Evolutionary conservation across 1,284 basidiomycete species (phyloP).

Genomic region (Rhodotorula sp.): DNA sequence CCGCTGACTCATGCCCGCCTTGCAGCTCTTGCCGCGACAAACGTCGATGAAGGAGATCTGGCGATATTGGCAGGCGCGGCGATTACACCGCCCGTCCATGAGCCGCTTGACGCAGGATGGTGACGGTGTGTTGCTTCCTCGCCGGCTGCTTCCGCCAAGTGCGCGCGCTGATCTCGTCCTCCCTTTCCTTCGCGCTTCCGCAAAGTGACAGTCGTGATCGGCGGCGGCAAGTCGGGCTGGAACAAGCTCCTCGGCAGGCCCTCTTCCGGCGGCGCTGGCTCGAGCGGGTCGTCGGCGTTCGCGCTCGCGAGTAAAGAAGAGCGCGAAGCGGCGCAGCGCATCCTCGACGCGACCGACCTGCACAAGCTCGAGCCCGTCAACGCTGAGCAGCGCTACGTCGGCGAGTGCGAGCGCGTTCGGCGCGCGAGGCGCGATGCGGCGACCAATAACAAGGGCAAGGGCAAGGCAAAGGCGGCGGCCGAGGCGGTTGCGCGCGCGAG

Average conservation of each 20-base stretch:
- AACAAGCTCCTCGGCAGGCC: constrained; percentile 25
- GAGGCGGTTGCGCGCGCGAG: not conserved
- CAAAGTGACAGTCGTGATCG: constrained; percentile 60
- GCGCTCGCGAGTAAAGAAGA: not conserved
- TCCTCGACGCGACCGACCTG: constrained; percentile 2
- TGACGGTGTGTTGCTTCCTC: constrained; percentile 26
- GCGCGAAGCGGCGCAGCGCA: not conserved
- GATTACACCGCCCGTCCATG: constrained; percentile 35
- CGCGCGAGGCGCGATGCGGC: not conserved
- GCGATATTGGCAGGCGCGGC: constrained; percentile 50
- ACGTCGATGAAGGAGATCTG: constrained; percentile 83
- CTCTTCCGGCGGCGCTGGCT: not conserved
- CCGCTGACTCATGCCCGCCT: not conserved
- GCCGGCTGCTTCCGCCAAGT: too few relatives aligned
- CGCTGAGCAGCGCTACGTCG: constrained; percentile 10
- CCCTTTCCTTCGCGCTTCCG: not conserved
- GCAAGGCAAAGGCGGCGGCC: not conserved
- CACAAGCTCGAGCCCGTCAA: not conserved
- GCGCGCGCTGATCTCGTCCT: constrained; percentile 6
- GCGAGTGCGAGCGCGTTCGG: constrained; percentile 5
- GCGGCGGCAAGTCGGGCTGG: constrained; percentile 38
- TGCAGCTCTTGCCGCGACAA: constrained; percentile 68
- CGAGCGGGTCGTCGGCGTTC: not conserved
- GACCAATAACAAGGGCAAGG: not conserved
- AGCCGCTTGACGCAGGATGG: constrained; percentile 42